Base-by-base conservation (phyloP, 2,329 filamentous ascomycete species). In the Cladorrhinum sp. region DNA sequence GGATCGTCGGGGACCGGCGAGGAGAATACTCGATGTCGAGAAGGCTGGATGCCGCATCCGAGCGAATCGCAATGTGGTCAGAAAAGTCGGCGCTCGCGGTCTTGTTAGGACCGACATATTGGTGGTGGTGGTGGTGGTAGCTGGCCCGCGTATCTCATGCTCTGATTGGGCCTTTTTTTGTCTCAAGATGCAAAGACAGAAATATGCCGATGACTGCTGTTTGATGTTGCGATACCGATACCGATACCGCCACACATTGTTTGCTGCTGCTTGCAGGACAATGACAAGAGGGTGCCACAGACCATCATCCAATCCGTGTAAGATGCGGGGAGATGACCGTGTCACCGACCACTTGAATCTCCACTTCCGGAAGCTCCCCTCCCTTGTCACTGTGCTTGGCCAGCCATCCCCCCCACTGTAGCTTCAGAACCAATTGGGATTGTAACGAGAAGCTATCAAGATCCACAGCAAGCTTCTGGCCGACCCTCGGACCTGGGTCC, bases 1-100 rank as follows among this genome's bases (percentile, higher is more conserved):
- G 18, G 75, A 77, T 49, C 81, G 77, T 61, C 78, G 75, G 8
- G 75, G 71, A 24, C 72, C 66, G 20, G 69, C 67, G 33, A 63
- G 68, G 9, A 69, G 63, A 24, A 65, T 51, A 39, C 67, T 65
- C 21, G 74, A 73, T 30, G 66, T 67, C 39, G 65, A 67, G 55
- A 61, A 69, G 53, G 67, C 57, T 4, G 64, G 56, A 26, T 60
- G 57, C 33, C 63, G 63, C 24, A 64, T 56, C 20, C 60, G 62
- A 36, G 58, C 58, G 23, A 51, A 53, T 50, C 65, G 57, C 56
- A 53, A 56, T 26, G 57, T 49, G 6, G 50, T 56, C 20, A 55
- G 49, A 59, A 55, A 57, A 26, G 53, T 30, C 52, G 53, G 59
- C 51, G 60, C 61, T 57, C 64, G 63, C 21, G 61, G 62, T 55